These are phyloP conservation scores for Bipolaris cookei DNA, from an alignment of 2,329 filamentous ascomycete species.

Conservation along the genomic window DNA sequence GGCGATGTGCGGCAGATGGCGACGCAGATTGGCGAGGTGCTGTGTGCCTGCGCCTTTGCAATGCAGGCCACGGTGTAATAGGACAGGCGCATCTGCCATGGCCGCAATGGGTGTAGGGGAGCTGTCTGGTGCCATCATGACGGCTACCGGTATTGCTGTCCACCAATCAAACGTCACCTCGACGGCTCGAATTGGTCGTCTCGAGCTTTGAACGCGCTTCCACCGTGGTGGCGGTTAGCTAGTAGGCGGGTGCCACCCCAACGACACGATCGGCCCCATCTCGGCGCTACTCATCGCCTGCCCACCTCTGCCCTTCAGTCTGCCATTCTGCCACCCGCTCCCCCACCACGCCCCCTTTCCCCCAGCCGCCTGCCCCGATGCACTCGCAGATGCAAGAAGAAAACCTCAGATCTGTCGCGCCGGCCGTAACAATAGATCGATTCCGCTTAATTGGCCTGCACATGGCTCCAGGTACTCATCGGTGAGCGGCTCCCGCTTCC, in stretches of 20 bases:
- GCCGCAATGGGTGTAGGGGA: not conserved
- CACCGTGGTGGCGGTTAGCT: conserved; percentile 2
- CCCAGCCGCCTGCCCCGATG: conserved; percentile 7
- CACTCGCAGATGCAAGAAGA: conserved; percentile 13
- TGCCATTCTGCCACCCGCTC: conserved; percentile 7
- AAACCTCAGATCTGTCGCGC: conserved; percentile 10
- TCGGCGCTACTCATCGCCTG: not conserved
- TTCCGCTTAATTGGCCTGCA: conserved; percentile 7
- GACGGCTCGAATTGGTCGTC: not conserved
- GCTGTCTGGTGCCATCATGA: not conserved
- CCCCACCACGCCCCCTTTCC: conserved; percentile 2
- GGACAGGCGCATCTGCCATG: not conserved
- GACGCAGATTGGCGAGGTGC: conserved; percentile 14
- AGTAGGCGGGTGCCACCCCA: conserved; percentile 7
- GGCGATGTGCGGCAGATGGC: conserved; percentile 1
- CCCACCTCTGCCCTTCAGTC: not conserved
- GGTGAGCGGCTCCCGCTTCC: conserved; percentile 18
- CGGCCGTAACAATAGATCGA: conserved; percentile 10
- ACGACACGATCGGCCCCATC: conserved; percentile 1
- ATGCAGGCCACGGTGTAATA: conserved; percentile 2
- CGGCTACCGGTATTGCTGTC: not conserved
- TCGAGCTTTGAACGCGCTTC: conserved; percentile 1
- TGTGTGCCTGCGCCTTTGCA: conserved; percentile 9
- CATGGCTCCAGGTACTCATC: conserved; percentile 10
- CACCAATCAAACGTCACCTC: not conserved